A percentile compares a stretch with the other conserved stretches of the same genome.
Evolutionary conservation across 2,329 filamentous ascomycete species (phyloP).

Genomic region (Beauveria sp.): DNA sequence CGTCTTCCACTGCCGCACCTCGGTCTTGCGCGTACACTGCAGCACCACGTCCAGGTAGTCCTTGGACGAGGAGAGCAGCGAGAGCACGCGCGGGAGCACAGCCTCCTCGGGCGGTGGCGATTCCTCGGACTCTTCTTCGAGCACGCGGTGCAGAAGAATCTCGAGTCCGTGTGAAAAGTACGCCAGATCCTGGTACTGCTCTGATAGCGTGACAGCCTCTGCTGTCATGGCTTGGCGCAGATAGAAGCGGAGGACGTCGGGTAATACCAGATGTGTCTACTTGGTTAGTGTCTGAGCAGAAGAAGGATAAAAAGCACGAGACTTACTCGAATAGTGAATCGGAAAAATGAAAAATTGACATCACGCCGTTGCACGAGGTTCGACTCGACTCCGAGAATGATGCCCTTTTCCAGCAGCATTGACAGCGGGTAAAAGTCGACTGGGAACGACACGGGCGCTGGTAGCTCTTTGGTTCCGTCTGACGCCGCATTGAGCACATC

Average conservation of each 20-base stretch:
- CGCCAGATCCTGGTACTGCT: conserved; percentile 76
- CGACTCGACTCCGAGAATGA: conserved; percentile 83
- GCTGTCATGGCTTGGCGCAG: conserved; percentile 68
- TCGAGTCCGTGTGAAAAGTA: conserved; percentile 94
- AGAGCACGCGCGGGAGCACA: conserved; percentile 55
- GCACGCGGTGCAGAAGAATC: conserved; percentile 81
- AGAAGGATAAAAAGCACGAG: neutral
- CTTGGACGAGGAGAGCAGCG: conserved; percentile 62
- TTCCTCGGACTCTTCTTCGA: conserved; percentile 87
- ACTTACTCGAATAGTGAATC: conserved; percentile 77
- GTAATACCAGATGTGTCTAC: conserved; percentile 86
- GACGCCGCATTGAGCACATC: conserved; percentile 70
- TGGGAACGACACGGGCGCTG: conserved; percentile 65
- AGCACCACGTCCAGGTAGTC: conserved; percentile 92
- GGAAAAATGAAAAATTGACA: conserved; percentile 81
- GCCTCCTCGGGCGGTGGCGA: conserved; percentile 55
- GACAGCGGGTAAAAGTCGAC: conserved; percentile 96
- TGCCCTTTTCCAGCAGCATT: conserved; percentile 78
- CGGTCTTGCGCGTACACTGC: conserved; percentile 94
- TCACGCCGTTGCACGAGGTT: conserved; percentile 91
- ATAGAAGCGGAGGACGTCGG: conserved; percentile 75
- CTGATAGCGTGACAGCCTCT: conserved; percentile 72
- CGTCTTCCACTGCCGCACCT: conserved; percentile 89
- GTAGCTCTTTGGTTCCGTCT: conserved; percentile 61
- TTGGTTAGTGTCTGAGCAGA: neutral